These are phyloP conservation scores for Durio zibethinus DNA, from an alignment of 345 rosid genomes.

Conservation along the genomic window DNA sequence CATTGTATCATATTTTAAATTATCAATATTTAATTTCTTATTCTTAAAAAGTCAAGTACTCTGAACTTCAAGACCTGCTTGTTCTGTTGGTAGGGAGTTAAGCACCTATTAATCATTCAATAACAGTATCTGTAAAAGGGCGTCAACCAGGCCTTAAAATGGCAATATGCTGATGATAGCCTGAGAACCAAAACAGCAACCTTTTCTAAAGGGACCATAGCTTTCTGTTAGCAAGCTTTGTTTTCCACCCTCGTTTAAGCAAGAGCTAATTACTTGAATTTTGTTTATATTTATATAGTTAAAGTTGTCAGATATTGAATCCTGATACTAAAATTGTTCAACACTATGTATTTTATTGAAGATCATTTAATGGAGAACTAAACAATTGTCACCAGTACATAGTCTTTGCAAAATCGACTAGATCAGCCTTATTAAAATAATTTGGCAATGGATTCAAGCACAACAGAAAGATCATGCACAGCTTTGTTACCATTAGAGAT, in stretches of 20 bases:
- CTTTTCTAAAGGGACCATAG: background rate
- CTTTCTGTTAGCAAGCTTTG: background rate
- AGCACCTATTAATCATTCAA: too few relatives aligned
- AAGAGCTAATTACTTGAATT: background rate
- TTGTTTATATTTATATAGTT: too few relatives aligned
- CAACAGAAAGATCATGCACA: conserved; percentile 26
- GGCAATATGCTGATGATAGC: background rate
- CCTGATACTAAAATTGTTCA: too few relatives aligned
- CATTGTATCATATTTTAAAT: too few relatives aligned
- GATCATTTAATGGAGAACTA: background rate
- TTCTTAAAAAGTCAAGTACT: too few relatives aligned
- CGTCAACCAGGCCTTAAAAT: too few relatives aligned
- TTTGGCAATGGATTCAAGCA: conserved; percentile 35
- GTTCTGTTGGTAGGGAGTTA: too few relatives aligned
- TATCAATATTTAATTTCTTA: too few relatives aligned
- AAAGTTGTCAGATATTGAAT: too few relatives aligned
- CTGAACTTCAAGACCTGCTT: too few relatives aligned
- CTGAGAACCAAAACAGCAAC: background rate
- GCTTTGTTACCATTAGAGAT: conserved; percentile 23
- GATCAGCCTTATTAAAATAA: conserved; percentile 25
- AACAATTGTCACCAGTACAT: background rate
- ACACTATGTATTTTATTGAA: background rate
- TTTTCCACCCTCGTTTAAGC: background rate
- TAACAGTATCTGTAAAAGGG: too few relatives aligned
- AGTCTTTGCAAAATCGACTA: background rate